A percentile compares a stretch with the other conserved stretches of the same genome.
These are phyloP conservation scores for Debaryomyces subglobosus DNA, from an alignment of 1,139 yeast genomes.

Conservation along the genomic window DNA sequence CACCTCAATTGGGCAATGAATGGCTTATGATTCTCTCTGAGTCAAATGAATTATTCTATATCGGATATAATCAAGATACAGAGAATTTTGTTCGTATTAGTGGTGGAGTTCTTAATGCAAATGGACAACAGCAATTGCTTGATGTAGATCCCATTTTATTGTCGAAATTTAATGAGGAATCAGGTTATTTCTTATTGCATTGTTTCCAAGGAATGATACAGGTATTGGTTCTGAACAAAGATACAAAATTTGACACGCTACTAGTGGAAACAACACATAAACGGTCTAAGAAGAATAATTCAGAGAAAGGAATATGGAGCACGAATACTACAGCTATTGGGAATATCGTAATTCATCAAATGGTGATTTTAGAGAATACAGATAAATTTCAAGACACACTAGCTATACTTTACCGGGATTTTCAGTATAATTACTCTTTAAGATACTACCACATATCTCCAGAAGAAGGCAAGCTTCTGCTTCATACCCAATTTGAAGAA, in stretches of 20 bases:
- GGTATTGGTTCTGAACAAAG: slow-evolving; percentile 14
- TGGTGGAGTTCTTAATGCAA: slow-evolving; percentile 21
- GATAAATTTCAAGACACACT: slow-evolving; percentile 14
- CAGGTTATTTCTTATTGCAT: slow-evolving; percentile 28
- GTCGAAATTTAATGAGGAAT: slow-evolving; percentile 16
- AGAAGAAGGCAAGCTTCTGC: slow-evolving; percentile 11
- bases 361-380: slow-evolving; percentile 17
- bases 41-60: slow-evolving; percentile 14
- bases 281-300: background rate
- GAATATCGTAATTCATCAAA: slow-evolving; percentile 29
- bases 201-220: slow-evolving; percentile 36
- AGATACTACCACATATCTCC: slow-evolving; percentile 29
- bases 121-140: slow-evolving; percentile 32
- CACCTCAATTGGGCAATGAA: slow-evolving; percentile 15
- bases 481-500: slow-evolving; percentile 34
- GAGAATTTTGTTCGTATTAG: slow-evolving; percentile 11
- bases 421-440: slow-evolving; percentile 34
- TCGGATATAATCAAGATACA: slow-evolving; percentile 15
- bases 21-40: slow-evolving; percentile 22
- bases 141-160: slow-evolving; percentile 29
- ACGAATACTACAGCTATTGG: slow-evolving; percentile 29
- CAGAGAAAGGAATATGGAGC: slow-evolving; percentile 14
- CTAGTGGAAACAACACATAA: background rate
- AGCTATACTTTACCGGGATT: slow-evolving; percentile 41
- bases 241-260: background rate